These are phyloP conservation scores for Mortierella antarctica DNA, from an alignment of 192 early-diverging fungal genomes.

Conservation along the genomic window DNA sequence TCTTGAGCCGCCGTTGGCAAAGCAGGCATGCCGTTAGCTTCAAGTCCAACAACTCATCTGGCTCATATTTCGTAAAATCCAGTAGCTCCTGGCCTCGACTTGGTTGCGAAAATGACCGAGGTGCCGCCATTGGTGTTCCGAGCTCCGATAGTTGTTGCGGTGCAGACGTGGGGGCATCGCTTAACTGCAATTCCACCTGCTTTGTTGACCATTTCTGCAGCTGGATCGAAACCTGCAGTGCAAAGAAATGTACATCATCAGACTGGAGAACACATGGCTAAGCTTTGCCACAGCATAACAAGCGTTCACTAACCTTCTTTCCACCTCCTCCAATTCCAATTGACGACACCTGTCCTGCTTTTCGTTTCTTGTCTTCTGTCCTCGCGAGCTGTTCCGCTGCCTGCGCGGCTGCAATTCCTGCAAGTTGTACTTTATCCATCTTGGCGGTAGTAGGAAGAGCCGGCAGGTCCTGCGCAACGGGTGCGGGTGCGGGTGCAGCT, in stretches of 20 bases:
- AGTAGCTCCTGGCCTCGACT: neutral
- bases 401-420: slow-evolving; percentile 46
- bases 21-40: slow-evolving; percentile 64
- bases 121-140: neutral
- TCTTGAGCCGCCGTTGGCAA: slow-evolving; percentile 70
- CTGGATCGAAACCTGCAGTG: slow-evolving; percentile 33
- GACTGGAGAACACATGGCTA: neutral
- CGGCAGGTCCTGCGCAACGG: slow-evolving; percentile 26
- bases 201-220: slow-evolving; percentile 45
- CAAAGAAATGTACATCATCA: neutral
- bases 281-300: neutral
- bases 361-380: slow-evolving; percentile 38
- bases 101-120: neutral
- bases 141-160: neutral
- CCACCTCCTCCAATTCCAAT: slow-evolving; percentile 49
- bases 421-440: slow-evolving; percentile 33
- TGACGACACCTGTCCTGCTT: slow-evolving; percentile 11
- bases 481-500: neutral
- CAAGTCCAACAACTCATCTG: slow-evolving; percentile 53
- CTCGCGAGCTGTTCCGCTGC: slow-evolving; percentile 47
- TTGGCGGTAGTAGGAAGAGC: slow-evolving; percentile 40
- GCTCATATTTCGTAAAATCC: slow-evolving; percentile 10
- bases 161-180: neutral
- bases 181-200: slow-evolving; percentile 32
- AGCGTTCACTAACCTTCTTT: slow-evolving; percentile 19